Conservation (phyloP, 495 filamentous ascomycete genomes). For the Talaromyces adpressus region DNA sequence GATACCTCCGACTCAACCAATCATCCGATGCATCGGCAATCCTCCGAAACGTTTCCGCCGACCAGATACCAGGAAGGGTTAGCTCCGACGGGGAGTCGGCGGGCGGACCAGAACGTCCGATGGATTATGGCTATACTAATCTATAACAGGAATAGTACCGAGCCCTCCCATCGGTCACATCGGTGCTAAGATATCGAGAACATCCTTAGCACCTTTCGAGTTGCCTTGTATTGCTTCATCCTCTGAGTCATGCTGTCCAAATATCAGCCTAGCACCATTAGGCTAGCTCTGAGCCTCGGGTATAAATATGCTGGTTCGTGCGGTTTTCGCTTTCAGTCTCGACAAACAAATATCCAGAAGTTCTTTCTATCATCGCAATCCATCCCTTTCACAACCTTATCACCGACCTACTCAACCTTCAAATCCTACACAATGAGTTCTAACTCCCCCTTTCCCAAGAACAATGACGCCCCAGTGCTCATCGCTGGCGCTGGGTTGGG, state of each 20-base stretch:
- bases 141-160: not conserved
- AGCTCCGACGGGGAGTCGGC: not conserved
- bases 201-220: no score
- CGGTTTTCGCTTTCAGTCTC: not conserved
- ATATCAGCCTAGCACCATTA: not conserved
- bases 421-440: not conserved
- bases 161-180: not conserved
- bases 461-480: constrained; percentile 17
- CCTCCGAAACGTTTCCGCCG: not conserved
- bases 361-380: not conserved
- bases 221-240: not conserved
- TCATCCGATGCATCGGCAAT: not conserved
- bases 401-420: not conserved
- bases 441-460: not conserved
- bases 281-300: not conserved
- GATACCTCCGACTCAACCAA: no score
- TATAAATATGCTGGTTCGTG: not conserved
- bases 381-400: not conserved
- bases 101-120: not conserved
- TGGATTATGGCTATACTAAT: not conserved
- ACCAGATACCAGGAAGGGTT: not conserved
- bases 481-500: constrained; percentile 47
- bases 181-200: not conserved
- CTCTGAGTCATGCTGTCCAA: not conserved
- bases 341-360: not conserved